Conservation (phyloP, 2,329 filamentous ascomycete species). For the Penicillium olsonii region DNA sequence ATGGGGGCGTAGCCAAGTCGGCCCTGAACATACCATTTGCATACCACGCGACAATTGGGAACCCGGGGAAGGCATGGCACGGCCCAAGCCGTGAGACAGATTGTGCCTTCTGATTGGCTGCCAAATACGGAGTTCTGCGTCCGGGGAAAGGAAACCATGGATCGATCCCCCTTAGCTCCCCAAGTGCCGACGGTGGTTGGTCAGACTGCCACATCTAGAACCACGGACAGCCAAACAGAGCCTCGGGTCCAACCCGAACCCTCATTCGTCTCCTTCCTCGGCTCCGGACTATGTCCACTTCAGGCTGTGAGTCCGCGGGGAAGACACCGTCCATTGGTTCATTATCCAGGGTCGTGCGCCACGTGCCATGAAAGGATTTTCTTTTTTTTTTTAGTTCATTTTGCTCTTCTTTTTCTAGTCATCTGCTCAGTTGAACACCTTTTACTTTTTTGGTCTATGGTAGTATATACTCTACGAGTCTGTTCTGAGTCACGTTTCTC, state of each 20-base stretch:
- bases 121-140: neutral
- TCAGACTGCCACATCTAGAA: neutral
- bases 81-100: neutral
- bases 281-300: conserved; percentile 6
- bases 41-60: conserved; percentile 5
- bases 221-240: conserved; percentile 6
- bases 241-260: conserved; percentile 1
- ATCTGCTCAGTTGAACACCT: neutral
- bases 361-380: neutral
- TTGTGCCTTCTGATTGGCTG: neutral
- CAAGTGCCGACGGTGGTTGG: neutral
- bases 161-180: neutral
- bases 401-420: neutral
- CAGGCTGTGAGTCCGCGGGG: conserved; percentile 1
- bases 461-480: neutral
- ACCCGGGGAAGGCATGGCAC: conserved; percentile 8
- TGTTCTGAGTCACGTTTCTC: neutral
- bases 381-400: neutral
- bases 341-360: neutral
- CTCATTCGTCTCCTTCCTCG: neutral
- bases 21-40: neutral
- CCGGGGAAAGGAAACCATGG: neutral
- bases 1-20: conserved; percentile 7
- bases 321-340: neutral
- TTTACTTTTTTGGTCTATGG: neutral